A percentile compares a stretch with the other conserved stretches of the same genome.
These are phyloP conservation scores for Sophora flavescens DNA, from an alignment of 306 rosid species.

Conservation along the genomic window DNA sequence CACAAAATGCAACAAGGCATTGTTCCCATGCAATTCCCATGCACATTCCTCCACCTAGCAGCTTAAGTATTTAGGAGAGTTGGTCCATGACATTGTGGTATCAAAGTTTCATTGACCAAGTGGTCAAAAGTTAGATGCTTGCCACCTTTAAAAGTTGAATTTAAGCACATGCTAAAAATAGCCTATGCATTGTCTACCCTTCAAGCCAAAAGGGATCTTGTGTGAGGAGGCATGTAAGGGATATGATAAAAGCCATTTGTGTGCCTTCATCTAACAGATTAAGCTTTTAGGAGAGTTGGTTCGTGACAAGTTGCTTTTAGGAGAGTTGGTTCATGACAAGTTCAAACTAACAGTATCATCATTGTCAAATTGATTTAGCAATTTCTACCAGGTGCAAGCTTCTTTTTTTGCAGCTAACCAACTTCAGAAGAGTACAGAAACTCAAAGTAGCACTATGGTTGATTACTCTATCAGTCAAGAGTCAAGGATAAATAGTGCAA, in stretches of 20 bases:
- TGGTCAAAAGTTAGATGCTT: background rate
- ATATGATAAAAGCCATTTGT: too few relatives aligned
- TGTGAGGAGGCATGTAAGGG: too few relatives aligned
- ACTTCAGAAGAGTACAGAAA: constrained; percentile 14
- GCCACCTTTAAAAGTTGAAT: too few relatives aligned
- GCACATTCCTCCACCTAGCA: background rate
- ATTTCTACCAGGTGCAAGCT: constrained; percentile 22
- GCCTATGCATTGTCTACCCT: too few relatives aligned
- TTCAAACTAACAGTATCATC: constrained; percentile 8
- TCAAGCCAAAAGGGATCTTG: too few relatives aligned
- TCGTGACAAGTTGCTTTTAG: background rate
- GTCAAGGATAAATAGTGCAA: constrained; percentile 11
- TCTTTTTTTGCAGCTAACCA: constrained; percentile 22
- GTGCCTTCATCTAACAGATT: too few relatives aligned
- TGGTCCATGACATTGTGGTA: too few relatives aligned
- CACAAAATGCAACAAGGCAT: constrained; percentile 37
- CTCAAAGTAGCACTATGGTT: constrained; percentile 22
- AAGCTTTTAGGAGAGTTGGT: too few relatives aligned
- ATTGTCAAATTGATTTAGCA: constrained; percentile 37
- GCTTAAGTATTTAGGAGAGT: too few relatives aligned
- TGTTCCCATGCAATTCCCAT: constrained; percentile 7
- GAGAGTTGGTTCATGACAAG: too few relatives aligned
- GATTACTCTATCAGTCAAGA: constrained; percentile 24
- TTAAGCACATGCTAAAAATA: too few relatives aligned
- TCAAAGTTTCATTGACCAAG: background rate